Evolutionary conservation across 108 stramenopile genomes (phyloP).

Genomic region (Epipyxis sp.): DNA sequence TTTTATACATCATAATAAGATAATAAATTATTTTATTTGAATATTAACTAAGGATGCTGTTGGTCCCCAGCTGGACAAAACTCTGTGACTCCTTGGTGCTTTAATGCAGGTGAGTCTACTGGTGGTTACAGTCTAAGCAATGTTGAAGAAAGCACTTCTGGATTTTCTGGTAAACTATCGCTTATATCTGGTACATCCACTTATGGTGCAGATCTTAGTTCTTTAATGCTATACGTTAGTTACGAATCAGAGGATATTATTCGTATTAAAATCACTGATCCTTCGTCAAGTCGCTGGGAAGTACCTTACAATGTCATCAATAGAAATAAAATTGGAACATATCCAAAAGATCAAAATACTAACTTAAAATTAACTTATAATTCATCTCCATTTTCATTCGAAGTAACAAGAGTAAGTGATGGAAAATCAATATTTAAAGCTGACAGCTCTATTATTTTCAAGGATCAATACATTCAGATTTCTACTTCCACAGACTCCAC

Average conservation of each 20-base stretch:
- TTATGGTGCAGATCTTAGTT: constrained; percentile 1
- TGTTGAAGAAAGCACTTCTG: constrained; percentile 14
- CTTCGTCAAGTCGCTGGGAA: neutral
- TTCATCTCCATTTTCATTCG: constrained; percentile 11
- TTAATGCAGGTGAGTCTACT: neutral
- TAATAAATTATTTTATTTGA: too few species aligned
- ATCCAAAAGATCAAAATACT: neutral
- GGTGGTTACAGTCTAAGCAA: neutral
- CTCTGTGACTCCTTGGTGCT: constrained; percentile 27
- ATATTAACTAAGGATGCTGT: too few species aligned
- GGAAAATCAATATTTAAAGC: constrained; percentile 3
- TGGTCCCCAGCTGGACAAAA: constrained; percentile 6
- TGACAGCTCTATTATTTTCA: constrained; percentile 7
- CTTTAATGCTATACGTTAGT: neutral
- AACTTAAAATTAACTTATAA: constrained; percentile 17
- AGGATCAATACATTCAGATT: constrained; percentile 38
- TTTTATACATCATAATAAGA: too few species aligned
- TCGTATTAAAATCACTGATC: constrained; percentile 26
- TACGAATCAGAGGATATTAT: neutral
- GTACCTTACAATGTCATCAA: constrained; percentile 10
- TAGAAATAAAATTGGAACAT: neutral
- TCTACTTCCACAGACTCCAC: constrained; percentile 2
- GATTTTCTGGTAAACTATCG: neutral
- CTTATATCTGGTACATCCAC: neutral
- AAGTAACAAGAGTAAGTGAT: constrained; percentile 6